Evolutionary conservation across 371 early-diverging fungal species (phyloP), one percentile per base, ranked within the genome.

Genomic region (Saksenaea oblongispora): DNA sequence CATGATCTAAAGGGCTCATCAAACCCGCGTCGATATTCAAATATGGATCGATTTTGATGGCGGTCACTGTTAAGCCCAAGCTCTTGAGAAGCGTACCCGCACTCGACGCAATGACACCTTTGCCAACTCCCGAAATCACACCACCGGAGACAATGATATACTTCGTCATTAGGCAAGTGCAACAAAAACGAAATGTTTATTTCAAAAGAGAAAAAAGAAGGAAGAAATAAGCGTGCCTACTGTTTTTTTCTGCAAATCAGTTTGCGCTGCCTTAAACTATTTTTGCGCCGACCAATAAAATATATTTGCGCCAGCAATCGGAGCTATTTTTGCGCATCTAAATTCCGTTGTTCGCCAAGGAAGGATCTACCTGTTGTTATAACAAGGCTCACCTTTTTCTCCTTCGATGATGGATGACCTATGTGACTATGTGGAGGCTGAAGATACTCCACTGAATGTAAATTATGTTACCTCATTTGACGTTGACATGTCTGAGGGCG

Each of bases 21-120:
- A 97, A 93, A 72, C 99, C 99, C 58, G 99, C 99, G 78, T 99
- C 99, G 72, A 96, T 97, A 87, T 99, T 99, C 61, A 99, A 84
- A 80, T 99, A 99, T n/a, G 99, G 99, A 78, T 99, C 99, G 68
- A 99, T 99, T 84, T 99, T 99, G 87, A 99, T 96, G 64, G 97
- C 92, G 53, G 98, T 98, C 26, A 99, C 99, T 42, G 87, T 84
- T 67, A 97, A 84, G 17, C 99, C 99, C 64, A 91, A 82, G 27
- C 95, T 92, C 84, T 97, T 94, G 65, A 99, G 88, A 51, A 99
- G 83, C 41, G 95, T 85, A 62, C 99, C 99, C 17, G 98, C 95
- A 41, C 96, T 95, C 54, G 97, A 96, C 37, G 99, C 96, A 75
- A 99, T 95, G 59, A 98, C 95, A 56, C 99, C 99, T 84, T 99